phyloP scores from a whole-genome alignment of 139 green algal species.

The Mesotaenium endlicherianum region DNA sequence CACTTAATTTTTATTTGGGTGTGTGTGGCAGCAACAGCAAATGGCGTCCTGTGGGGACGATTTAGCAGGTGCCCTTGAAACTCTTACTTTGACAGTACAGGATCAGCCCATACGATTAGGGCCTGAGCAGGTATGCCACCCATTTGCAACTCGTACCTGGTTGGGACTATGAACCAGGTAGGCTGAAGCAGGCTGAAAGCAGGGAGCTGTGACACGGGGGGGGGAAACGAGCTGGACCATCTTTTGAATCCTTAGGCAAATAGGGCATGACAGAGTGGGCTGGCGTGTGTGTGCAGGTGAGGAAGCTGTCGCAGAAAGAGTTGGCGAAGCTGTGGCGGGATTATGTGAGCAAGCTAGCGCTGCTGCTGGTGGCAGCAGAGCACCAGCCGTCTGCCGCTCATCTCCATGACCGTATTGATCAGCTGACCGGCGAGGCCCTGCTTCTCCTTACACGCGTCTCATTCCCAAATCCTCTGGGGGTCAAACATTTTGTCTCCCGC shows the following conservation, averaged over 20 bases:
- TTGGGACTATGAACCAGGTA: too few species aligned
- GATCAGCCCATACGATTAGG: not conserved
- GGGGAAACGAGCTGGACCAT: too few species aligned
- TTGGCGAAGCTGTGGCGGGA: not conserved
- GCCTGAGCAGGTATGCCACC: not conserved
- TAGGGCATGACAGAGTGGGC: too few species aligned
- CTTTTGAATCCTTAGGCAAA: too few species aligned
- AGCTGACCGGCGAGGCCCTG: not conserved
- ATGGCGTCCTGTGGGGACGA: too few species aligned
- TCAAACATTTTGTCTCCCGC: conserved; percentile 1
- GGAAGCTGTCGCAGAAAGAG: not conserved
- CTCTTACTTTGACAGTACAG: conserved; percentile 1
- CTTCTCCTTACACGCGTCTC: not conserved
- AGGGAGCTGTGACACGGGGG: too few species aligned
- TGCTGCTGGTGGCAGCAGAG: not conserved
- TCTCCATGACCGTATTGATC: not conserved
- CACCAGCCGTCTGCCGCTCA: not conserved
- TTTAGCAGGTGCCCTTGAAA: not conserved
- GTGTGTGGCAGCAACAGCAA: too few species aligned
- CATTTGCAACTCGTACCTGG: too few species aligned
- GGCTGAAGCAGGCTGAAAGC: too few species aligned
- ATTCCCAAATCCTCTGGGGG: not conserved
- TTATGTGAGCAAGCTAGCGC: conserved; percentile 1
- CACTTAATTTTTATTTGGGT: too few species aligned
- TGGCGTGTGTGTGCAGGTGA: too few species aligned